These are phyloP conservation scores for Powellomyces hirtus DNA, from an alignment of 192 early-diverging fungal species.

Conservation along the genomic window DNA sequence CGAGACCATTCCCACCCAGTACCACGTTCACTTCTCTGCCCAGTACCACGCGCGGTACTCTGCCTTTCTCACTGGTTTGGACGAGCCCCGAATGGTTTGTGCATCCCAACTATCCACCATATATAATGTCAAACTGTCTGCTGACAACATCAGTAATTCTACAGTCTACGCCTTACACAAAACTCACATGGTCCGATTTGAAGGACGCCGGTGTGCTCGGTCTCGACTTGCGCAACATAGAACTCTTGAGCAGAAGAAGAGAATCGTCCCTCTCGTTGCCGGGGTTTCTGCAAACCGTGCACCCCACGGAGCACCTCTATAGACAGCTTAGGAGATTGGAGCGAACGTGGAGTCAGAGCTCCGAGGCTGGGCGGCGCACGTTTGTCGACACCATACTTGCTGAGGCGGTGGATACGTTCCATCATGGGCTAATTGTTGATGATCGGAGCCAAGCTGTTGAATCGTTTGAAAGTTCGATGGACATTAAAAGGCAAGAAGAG, in stretches of 20 bases:
- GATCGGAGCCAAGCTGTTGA: not conserved
- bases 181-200: not conserved
- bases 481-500: not conserved
- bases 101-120: too few relatives aligned
- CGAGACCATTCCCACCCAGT: too few relatives aligned
- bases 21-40: too few relatives aligned
- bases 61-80: too few relatives aligned
- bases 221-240: not conserved
- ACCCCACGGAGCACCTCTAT: not conserved
- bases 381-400: slow-evolving; percentile 9
- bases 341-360: not conserved
- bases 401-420: not conserved
- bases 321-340: not conserved
- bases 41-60: too few relatives aligned
- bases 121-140: too few relatives aligned
- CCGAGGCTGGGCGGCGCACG: slow-evolving; percentile 6
- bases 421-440: too few relatives aligned
- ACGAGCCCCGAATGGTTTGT: too few relatives aligned
- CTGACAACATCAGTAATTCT: too few relatives aligned
- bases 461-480: not conserved
- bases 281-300: too few relatives aligned
- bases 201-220: not conserved
- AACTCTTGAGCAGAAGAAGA: too few relatives aligned
- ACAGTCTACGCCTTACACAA: not conserved
- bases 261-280: too few relatives aligned